Evolutionary conservation across 257 asterid genomes (phyloP), one percentile per base, ranked within the genome.

Genomic region (Knoxia roxburghii): DNA sequence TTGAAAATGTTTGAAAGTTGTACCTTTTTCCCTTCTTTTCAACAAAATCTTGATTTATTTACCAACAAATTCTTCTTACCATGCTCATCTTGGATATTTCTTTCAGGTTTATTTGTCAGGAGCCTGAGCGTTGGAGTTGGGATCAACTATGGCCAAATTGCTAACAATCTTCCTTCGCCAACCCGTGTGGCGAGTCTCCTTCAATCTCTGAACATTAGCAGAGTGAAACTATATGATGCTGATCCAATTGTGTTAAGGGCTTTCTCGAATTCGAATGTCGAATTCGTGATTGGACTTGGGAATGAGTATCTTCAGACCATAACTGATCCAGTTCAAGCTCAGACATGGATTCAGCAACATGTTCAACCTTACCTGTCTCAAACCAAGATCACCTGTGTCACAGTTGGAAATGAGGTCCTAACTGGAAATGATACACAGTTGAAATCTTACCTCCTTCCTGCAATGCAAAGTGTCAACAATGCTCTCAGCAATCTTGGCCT

Each of bases 61-160:
- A 33, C 5, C 7, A 39, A 53, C 56, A 26, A 23, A 12, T 59
- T 43, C 2, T 12, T 11, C 23, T n/a, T n/a, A 37, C 24, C 27
- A 29, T 51, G 7, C 35, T 74, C 12, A 46, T 21, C 54, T 61
- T n/a, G 23, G 13, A 39, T 30, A 39, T 35, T 62, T 48, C 21
- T 61, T 49, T 49, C 80, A 87, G 95, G 77, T 74, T 80, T 83
- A 45, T 56, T 70, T 18, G 51, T 26, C 3, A 21, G 70, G 15
- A 65, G 37, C 20, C 69, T 65, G 33, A 65, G 88, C 72, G 23
- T 67, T 0, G 93, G 90, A 74, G 67, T 87, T 33, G 98, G 98
- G 35, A 89, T 92, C 51, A 92, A 92, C 79, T 92, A 92, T 70
- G 98, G 98, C 57, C 97, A 89, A 73, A 85, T 93, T 32, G 95